Conservation (phyloP, 2,329 filamentous ascomycete genomes). For the Fusarium sp. region DNA sequence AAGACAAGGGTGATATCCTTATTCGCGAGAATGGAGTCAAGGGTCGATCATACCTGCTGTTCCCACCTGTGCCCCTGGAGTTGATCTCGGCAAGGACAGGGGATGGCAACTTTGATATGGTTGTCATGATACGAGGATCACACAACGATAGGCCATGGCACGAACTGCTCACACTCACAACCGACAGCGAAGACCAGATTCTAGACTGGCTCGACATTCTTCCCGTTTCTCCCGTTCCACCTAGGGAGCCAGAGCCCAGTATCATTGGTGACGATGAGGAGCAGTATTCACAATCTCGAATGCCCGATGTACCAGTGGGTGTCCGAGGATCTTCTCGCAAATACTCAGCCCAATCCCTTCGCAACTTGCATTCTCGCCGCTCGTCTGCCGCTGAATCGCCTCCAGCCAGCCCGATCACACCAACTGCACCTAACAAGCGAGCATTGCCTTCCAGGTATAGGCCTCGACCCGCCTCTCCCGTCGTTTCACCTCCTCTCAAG, state of each 20-base stretch:
- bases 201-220: conserved; percentile 91
- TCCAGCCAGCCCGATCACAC: conserved; percentile 53
- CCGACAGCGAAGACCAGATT: conserved; percentile 82
- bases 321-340: conserved; percentile 48
- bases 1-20: conserved; percentile 85
- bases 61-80: conserved; percentile 84
- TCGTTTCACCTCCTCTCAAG: conserved; percentile 46
- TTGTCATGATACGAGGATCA: conserved; percentile 88
- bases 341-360: conserved; percentile 45
- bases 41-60: conserved; percentile 84
- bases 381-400: conserved; percentile 44
- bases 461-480: conserved; percentile 42
- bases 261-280: conserved; percentile 52
- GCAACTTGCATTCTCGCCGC: conserved; percentile 43
- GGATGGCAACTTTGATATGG: conserved; percentile 77
- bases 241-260: conserved; percentile 56
- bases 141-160: conserved; percentile 80
- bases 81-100: conserved; percentile 86
- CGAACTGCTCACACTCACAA: conserved; percentile 83
- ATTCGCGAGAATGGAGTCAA: conserved; percentile 89
- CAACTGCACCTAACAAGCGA: conserved; percentile 54
- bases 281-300: conserved; percentile 31
- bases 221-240: conserved; percentile 66
- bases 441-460: conserved; percentile 48
- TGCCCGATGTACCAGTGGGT: conserved; percentile 54